Percentiles rank a stretch among this genome's conserved stretches.
Evolutionary conservation across 371 early-diverging fungal species (phyloP).

Genomic region (Mortierella sp.): DNA sequence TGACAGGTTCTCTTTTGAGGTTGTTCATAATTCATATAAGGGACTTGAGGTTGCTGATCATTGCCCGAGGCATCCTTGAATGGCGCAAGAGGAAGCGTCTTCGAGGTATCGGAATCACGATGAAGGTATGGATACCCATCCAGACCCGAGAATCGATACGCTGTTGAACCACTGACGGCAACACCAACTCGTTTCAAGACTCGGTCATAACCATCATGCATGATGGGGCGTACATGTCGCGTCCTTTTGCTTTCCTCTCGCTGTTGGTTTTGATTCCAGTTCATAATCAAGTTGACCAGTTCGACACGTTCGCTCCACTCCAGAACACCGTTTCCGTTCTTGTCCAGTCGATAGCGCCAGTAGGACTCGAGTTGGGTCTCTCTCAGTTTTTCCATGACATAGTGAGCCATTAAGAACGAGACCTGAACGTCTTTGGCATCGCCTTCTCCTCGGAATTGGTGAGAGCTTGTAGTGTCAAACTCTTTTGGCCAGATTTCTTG

Average conservation of each 20-base stretch:
- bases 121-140: slow-evolving; percentile 47
- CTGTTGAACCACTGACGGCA: slow-evolving; percentile 23
- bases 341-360: slow-evolving; percentile 37
- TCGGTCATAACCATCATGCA: slow-evolving; percentile 18
- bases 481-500: slow-evolving; percentile 36
- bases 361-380: slow-evolving; percentile 51
- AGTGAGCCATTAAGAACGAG: slow-evolving; percentile 53
- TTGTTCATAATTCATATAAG: slow-evolving; percentile 27
- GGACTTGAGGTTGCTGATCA: slow-evolving; percentile 9
- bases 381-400: slow-evolving; percentile 48
- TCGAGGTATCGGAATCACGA: slow-evolving; percentile 19
- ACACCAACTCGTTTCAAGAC: slow-evolving; percentile 16
- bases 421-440: slow-evolving; percentile 41
- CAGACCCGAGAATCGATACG: slow-evolving; percentile 29
- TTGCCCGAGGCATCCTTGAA: slow-evolving; percentile 1
- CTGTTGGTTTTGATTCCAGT: slow-evolving; percentile 28
- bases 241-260: not conserved
- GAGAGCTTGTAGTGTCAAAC: slow-evolving; percentile 30
- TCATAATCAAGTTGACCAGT: slow-evolving; percentile 19
- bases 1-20: slow-evolving; percentile 26
- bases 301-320: slow-evolving; percentile 43
- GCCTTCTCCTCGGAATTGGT: slow-evolving; percentile 50
- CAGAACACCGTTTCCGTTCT: slow-evolving; percentile 27
- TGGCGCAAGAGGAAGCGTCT: slow-evolving; percentile 14
- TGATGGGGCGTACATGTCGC: slow-evolving; percentile 14